Evolutionary conservation across 805 yeast genomes (phyloP).

Genomic region (Nakazawaea wickerhamii): DNA sequence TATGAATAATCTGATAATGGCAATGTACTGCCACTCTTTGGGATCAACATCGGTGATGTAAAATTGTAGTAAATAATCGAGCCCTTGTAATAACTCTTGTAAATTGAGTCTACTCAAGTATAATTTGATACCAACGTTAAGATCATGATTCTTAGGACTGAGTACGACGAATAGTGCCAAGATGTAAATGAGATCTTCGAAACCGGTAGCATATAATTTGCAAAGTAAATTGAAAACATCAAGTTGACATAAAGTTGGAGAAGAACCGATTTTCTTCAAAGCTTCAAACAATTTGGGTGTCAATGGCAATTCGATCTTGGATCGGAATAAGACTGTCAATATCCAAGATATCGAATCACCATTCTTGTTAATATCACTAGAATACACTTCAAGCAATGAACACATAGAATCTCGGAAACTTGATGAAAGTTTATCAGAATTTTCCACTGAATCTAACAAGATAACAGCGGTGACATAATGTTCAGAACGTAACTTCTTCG

Average conservation of each 20-base stretch:
- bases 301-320: constrained; percentile 12
- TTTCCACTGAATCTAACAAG: background rate
- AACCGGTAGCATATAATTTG: background rate
- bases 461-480: constrained; percentile 17
- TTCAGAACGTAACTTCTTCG: constrained; percentile 11
- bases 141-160: constrained; percentile 19
- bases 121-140: background rate
- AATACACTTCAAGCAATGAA: constrained; percentile 1
- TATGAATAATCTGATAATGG: constrained; percentile 16
- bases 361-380: constrained; percentile 3
- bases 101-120: constrained; percentile 13
- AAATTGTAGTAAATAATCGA: constrained; percentile 16
- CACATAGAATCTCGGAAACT: constrained; percentile 1
- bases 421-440: background rate
- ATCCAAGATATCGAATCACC: constrained; percentile 24
- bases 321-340: constrained; percentile 22
- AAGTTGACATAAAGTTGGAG: background rate
- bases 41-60: constrained; percentile 17
- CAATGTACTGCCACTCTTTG: constrained; percentile 17
- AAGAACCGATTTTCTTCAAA: background rate
- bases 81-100: constrained; percentile 15
- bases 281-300: constrained; percentile 4
- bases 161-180: constrained; percentile 30
- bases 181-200: constrained; percentile 16
- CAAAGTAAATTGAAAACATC: constrained; percentile 5